These are phyloP conservation scores for Aspergillus tanneri DNA, from an alignment of 2,329 filamentous ascomycete species.

Conservation along the genomic window DNA sequence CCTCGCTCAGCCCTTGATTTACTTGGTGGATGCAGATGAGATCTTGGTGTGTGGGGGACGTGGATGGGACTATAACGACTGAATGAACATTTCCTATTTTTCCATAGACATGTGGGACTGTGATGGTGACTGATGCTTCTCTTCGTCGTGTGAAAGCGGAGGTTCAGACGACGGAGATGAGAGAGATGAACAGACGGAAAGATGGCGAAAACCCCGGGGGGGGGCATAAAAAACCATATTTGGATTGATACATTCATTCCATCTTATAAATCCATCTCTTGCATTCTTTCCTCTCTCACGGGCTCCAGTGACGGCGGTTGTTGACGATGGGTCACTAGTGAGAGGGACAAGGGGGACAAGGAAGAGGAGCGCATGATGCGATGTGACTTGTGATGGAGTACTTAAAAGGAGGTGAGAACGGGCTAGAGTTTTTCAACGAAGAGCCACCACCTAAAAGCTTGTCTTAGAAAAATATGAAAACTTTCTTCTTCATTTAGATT, in stretches of 20 bases:
- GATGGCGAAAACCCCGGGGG: neutral
- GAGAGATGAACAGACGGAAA: neutral
- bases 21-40: conserved; percentile 19
- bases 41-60: conserved; percentile 18
- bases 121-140: neutral
- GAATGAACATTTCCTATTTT: conserved; percentile 26
- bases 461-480: conserved; percentile 8
- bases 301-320: no score
- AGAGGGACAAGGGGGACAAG: neutral
- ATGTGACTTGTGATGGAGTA: neutral
- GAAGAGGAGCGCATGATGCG: neutral
- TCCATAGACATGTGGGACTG: conserved; percentile 21
- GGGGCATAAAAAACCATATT: neutral
- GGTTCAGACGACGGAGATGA: neutral
- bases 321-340: no score
- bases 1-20: conserved; percentile 26
- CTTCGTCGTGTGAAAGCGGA: neutral
- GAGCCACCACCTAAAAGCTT: conserved; percentile 7
- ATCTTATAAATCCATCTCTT: neutral
- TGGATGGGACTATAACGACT: conserved; percentile 25
- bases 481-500: neutral
- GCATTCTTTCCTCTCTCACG: no score
- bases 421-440: neutral
- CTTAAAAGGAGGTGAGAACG: neutral
- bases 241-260: neutral